These are phyloP conservation scores for Alternaria rosae DNA, from an alignment of 2,329 filamentous ascomycete species.

Conservation along the genomic window DNA sequence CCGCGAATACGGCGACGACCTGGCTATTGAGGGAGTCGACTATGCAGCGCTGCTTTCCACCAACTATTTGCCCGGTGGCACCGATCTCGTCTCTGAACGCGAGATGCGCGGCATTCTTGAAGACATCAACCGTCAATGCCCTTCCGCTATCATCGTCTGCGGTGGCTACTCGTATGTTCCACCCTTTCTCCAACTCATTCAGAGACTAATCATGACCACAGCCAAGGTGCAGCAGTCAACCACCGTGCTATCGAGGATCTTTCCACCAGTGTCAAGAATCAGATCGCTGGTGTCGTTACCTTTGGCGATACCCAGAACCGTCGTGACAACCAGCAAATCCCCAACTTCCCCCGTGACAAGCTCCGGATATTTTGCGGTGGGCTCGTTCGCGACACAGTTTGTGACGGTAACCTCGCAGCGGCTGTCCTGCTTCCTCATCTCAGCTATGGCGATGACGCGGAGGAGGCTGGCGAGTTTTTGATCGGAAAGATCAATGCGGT, in stretches of 20 bases:
- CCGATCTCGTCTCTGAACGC: slow-evolving; percentile 2
- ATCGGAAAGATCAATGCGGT: slow-evolving; percentile 7
- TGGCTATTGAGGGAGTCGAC: slow-evolving; percentile 5
- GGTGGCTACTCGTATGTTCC: slow-evolving; percentile 1
- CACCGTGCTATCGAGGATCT: slow-evolving; percentile 9
- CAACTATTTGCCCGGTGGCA: slow-evolving; percentile 7
- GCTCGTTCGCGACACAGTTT: slow-evolving; percentile 1
- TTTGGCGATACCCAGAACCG: slow-evolving; percentile 3
- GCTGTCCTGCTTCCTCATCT: slow-evolving; percentile 5
- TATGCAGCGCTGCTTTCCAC: slow-evolving; percentile 7
- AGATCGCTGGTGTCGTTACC: slow-evolving; percentile 1
- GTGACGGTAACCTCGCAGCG: slow-evolving; percentile 4
- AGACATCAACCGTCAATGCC: slow-evolving; percentile 1
- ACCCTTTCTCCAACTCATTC: not conserved
- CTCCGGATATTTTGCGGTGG: slow-evolving; percentile 6
- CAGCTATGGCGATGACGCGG: slow-evolving; percentile 5
- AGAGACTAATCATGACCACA: not conserved
- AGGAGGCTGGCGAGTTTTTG: slow-evolving; percentile 2
- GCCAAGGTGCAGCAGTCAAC: slow-evolving; percentile 5
- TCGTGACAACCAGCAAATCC: slow-evolving; percentile 3
- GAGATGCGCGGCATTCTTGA: slow-evolving; percentile 1
- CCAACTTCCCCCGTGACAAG: slow-evolving; percentile 3
- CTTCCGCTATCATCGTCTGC: slow-evolving; percentile 1
- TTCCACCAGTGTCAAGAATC: not conserved
- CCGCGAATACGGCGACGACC: not conserved